Percentiles rank a stretch among this genome's conserved stretches.
These are phyloP conservation scores for Acacia pycnantha DNA, from an alignment of 331 rosid genomes.

Conservation along the genomic window DNA sequence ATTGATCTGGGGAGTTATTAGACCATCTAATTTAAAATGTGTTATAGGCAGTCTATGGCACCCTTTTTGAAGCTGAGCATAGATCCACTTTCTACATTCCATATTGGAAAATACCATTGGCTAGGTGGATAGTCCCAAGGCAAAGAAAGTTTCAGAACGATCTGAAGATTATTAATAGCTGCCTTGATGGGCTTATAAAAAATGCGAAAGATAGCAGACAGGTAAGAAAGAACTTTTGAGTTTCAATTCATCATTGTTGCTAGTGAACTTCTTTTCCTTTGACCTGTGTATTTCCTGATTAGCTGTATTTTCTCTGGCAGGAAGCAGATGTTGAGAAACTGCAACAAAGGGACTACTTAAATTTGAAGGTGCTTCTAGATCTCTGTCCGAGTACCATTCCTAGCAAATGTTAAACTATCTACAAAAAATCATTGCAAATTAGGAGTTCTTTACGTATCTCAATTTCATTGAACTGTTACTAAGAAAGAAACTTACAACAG, in stretches of 20 bases:
- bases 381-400: constrained; percentile 5
- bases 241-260: background rate
- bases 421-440: constrained; percentile 18
- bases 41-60: constrained; percentile 93
- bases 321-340: constrained; percentile 94
- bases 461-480: constrained; percentile 32
- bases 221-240: constrained; percentile 47
- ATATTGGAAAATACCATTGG: constrained; percentile 92
- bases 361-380: constrained; percentile 67
- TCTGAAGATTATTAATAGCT: constrained; percentile 78
- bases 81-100: constrained; percentile 97
- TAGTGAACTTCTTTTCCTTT: background rate
- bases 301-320: constrained; percentile 53
- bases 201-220: constrained; percentile 93
- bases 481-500: constrained; percentile 58
- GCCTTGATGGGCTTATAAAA: constrained; percentile 87
- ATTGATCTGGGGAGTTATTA: constrained; percentile 20
- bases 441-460: constrained; percentile 25
- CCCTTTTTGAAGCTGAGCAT: constrained; percentile 96
- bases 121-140: constrained; percentile 93
- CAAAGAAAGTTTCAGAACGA: constrained; percentile 83
- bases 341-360: constrained; percentile 93
- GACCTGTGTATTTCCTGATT: constrained; percentile 22
- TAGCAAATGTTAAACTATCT: constrained; percentile 20
- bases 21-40: constrained; percentile 33